A percentile compares a stretch with the other conserved stretches of the same genome.
These are phyloP conservation scores for Entamoeba invadens DNA, from an alignment of 208 protist genomes.

Conservation along the genomic window DNA sequence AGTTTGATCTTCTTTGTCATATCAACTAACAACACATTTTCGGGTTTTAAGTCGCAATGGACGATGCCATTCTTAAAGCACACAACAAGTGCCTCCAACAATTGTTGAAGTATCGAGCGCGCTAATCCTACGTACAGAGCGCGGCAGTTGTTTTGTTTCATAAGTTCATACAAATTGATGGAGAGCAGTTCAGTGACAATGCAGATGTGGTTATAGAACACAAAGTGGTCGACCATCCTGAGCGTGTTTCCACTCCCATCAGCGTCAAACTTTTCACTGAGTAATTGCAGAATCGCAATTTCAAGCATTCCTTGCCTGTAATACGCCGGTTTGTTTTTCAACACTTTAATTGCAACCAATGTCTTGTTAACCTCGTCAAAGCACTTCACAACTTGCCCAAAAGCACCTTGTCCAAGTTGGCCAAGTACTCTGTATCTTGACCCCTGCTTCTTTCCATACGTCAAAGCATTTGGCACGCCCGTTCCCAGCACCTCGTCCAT, in stretches of 20 bases:
- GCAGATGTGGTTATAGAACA: conserved; percentile 36
- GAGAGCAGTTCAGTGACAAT: conserved; percentile 62
- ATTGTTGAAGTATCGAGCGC: conserved; percentile 30
- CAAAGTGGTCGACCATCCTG: conserved; percentile 5
- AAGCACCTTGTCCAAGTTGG: conserved; percentile 56
- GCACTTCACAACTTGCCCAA: conserved; percentile 66
- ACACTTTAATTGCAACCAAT: conserved; percentile 30
- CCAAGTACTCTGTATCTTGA: background rate
- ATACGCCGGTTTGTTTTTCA: conserved; percentile 40
- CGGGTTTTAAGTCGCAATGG: conserved; percentile 52
- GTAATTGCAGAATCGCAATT: conserved; percentile 25
- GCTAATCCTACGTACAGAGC: conserved; percentile 44
- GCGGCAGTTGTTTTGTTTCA: conserved; percentile 55
- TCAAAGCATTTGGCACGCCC: background rate
- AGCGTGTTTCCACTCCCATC: background rate
- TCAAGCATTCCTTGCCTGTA: conserved; percentile 30
- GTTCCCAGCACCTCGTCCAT: background rate
- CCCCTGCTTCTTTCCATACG: background rate
- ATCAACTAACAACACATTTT: conserved; percentile 54
- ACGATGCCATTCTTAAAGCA: conserved; percentile 26
- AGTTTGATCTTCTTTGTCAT: background rate
- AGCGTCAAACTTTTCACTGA: background rate
- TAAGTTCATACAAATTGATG: conserved; percentile 66
- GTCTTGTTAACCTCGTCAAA: conserved; percentile 19
- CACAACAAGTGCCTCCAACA: conserved; percentile 21